A percentile compares a stretch with the other conserved stretches of the same genome.
Evolutionary conservation across 805 yeast species (phyloP).

Genomic region (Ogataea trehalophila): DNA sequence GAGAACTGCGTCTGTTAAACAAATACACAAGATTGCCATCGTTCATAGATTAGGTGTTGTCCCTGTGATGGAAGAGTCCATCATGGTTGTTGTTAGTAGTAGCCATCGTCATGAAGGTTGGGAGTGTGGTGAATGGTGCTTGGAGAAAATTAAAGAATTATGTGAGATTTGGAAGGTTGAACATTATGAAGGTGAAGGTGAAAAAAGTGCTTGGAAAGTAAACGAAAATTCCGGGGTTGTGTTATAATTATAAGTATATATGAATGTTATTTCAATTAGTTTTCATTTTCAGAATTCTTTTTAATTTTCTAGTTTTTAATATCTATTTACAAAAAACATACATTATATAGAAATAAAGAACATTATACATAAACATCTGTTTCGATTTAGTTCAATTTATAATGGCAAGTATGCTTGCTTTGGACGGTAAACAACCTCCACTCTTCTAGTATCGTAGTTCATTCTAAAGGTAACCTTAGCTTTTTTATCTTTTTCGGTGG

Average conservation of each 20-base stretch:
- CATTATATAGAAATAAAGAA: no score
- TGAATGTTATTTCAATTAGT: neutral
- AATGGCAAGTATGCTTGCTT: conserved; percentile 40
- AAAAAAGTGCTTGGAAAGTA: conserved; percentile 38
- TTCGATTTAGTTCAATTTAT: neutral
- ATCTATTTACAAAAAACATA: no score
- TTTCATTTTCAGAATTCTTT: no score
- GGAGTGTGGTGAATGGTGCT: conserved; percentile 39
- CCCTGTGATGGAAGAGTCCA: conserved; percentile 43
- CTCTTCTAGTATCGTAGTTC: conserved; percentile 49
- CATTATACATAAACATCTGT: neutral
- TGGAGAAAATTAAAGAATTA: conserved; percentile 39
- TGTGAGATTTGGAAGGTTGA: conserved; percentile 52
- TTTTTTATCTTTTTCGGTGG: conserved; percentile 38
- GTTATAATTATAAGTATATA: conserved; percentile 4
- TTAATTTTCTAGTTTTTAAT: no score
- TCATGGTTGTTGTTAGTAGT: conserved; percentile 39
- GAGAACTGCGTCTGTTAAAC: conserved; percentile 3
- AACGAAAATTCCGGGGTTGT: conserved; percentile 30
- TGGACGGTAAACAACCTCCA: conserved; percentile 51
- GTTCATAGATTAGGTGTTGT: conserved; percentile 45
- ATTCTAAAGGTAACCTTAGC: conserved; percentile 51
- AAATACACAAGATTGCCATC: conserved; percentile 34
- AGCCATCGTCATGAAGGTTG: conserved; percentile 46
- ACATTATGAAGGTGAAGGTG: conserved; percentile 37